Conservation (phyloP, 2,329 filamentous ascomycete genomes). For the Graphiopsis chlorocephala region DNA sequence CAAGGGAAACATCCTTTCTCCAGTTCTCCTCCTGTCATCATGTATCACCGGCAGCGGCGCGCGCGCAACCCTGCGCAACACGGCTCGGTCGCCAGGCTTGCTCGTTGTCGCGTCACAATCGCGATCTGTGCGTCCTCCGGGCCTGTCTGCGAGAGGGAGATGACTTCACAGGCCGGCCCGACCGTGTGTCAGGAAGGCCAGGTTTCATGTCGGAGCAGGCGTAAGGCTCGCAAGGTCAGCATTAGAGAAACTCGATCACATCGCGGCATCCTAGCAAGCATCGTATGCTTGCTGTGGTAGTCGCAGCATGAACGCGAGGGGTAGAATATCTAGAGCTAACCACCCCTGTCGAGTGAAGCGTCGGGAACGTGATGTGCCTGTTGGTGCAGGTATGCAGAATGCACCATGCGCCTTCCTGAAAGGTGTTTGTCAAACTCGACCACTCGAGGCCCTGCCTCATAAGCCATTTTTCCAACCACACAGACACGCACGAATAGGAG, state of each 20-base stretch:
- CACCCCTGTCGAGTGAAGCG: background rate
- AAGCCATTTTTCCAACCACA: background rate
- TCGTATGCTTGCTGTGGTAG: background rate
- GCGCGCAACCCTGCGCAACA: background rate
- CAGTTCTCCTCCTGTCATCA: background rate
- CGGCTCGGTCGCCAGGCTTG: background rate
- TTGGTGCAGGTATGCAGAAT: background rate
- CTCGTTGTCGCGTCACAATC: background rate
- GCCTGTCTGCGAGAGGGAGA: background rate
- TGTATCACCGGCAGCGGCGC: background rate
- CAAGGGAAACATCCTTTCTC: background rate
- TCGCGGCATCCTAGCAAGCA: background rate
- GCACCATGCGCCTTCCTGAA: background rate
- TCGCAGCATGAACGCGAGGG: slow-evolving; percentile 6
- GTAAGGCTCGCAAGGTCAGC: background rate
- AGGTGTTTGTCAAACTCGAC: background rate
- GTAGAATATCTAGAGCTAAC: background rate
- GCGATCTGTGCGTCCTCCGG: background rate
- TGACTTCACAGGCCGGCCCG: background rate
- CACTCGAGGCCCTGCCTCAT: background rate
- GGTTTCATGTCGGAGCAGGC: background rate
- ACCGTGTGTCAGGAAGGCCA: background rate
- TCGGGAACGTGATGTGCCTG: background rate
- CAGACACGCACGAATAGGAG: background rate
- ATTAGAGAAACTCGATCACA: background rate